Conservation (phyloP, 345 rosid genomes). For the Heritiera fomes region DNA sequence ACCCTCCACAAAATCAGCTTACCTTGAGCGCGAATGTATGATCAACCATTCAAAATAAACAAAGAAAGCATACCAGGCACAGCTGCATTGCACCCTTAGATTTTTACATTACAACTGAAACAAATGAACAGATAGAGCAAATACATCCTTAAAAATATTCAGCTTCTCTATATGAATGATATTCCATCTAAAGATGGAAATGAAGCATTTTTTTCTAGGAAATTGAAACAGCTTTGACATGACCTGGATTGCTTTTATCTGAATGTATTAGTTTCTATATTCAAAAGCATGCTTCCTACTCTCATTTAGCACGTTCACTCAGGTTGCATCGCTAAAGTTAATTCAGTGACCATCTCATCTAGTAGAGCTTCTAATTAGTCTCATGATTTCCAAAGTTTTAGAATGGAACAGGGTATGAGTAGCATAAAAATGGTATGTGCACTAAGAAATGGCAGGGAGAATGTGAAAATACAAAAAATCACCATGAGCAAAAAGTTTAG, state of each 20-base stretch:
- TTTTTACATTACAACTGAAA: neutral
- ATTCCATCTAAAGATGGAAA: neutral
- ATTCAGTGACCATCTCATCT: neutral
- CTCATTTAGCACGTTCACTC: neutral
- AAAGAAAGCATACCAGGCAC: neutral
- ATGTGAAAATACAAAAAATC: neutral
- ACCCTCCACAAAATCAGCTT: neutral
- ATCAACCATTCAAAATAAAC: neutral
- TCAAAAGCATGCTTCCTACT: neutral
- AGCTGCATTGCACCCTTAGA: neutral
- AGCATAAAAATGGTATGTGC: neutral
- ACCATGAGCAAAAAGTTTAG: neutral
- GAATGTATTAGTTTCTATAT: neutral
- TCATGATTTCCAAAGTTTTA: neutral
- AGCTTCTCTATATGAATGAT: neutral
- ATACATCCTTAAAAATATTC: neutral
- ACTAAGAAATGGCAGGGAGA: neutral
- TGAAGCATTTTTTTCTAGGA: neutral
- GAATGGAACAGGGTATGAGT: neutral
- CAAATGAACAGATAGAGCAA: neutral
- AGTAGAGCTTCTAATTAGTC: neutral
- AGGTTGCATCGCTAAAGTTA: neutral
- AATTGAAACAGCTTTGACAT: neutral
- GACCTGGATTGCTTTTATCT: neutral
- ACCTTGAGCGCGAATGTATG: neutral